Base-by-base conservation (phyloP, 257 asterid genomes). In the Penstemon eatonii region DNA sequence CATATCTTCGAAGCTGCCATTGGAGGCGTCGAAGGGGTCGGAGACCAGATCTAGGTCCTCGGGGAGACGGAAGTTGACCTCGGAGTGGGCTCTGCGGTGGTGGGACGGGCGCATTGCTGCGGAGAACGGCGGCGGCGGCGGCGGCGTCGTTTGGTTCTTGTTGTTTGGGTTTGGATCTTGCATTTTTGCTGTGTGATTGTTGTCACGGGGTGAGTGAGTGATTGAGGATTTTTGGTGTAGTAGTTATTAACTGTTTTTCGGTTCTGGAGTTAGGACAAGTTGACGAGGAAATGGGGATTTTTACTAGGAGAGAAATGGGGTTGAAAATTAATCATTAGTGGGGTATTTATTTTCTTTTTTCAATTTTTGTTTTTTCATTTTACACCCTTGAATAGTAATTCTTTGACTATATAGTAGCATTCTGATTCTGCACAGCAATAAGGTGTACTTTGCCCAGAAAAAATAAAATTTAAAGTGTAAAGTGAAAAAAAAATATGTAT, bases 41-140 rank as follows among this genome's bases (percentile, higher is more conserved):
- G 95, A 63, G 1, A 13, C 89, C 83, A 93, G 92, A 91, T 93
- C 97, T 50, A 88, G 65, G 65, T 92, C 92, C 78, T 90, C 95
- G 56, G 97, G 96, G 11, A 93, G 79, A 39, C 95, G 83, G 83
- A 80, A 90, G 79, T 84, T 91, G 49, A 91, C 87, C 76, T 93
- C 99, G 0, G 99, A 93, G 56, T 89, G 99, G 67, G 99, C 96
- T 71, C 99, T 72, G 43, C 97, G 95, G 87, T 93, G 99, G 72
- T 84, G 86, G 13, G 92, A 47, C 4, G 86, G 79, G 69, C 96
- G 88, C 83, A 87, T 84, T 73, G 88, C 75, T 9, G 76, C 60
- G 37, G 82, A 55, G 62, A 75, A 73, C 33, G 94, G 84, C 38
- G 90, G 76, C 73, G 78, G 76, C 73, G 78, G 38, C 36, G 90